These are phyloP conservation scores for Pichiaceae sp. DNA, from an alignment of 1,139 yeast species.

Conservation along the genomic window DNA sequence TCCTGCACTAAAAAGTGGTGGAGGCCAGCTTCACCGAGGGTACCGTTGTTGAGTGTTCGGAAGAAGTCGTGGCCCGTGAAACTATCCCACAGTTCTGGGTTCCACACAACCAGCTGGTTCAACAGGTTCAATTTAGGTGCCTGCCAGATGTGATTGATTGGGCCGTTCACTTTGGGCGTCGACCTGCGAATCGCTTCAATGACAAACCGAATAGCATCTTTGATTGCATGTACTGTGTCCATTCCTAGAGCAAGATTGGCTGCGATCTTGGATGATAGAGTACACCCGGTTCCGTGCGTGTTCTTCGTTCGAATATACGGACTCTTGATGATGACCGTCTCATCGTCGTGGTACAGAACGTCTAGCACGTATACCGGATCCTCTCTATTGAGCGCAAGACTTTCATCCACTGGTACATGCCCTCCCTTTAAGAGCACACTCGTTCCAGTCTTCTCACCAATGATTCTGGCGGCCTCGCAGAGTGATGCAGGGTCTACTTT, in stretches of 20 bases:
- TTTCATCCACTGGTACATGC: conserved; percentile 48
- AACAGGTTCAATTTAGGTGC: conserved; percentile 27
- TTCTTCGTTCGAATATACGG: conserved; percentile 39
- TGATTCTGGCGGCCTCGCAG: conserved; percentile 6
- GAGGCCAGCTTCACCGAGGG: conserved; percentile 43
- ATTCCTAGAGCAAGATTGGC: conserved; percentile 58
- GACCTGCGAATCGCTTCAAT: conserved; percentile 49
- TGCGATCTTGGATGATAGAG: conserved; percentile 75
- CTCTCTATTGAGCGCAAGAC: conserved; percentile 12
- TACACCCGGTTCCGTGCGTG: conserved; percentile 91
- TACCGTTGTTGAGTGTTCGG: conserved; percentile 39
- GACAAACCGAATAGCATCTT: conserved; percentile 53
- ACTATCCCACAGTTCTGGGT: conserved; percentile 45
- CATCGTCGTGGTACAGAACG: conserved; percentile 44
- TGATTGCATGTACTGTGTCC: conserved; percentile 39
- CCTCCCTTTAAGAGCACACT: conserved; percentile 72
- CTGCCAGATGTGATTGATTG: conserved; percentile 47
- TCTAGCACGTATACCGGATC: conserved; percentile 38
- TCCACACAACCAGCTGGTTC: conserved; percentile 48
- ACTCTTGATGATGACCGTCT: conserved; percentile 40
- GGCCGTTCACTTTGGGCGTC: conserved; percentile 42
- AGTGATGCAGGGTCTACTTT: conserved; percentile 3
- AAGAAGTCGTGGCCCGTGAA: conserved; percentile 63
- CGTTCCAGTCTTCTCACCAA: conserved; percentile 9
- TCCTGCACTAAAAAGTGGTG: conserved; percentile 62